These are phyloP conservation scores for Mycena maculata DNA, from an alignment of 768 basidiomycete species.

Conservation along the genomic window DNA sequence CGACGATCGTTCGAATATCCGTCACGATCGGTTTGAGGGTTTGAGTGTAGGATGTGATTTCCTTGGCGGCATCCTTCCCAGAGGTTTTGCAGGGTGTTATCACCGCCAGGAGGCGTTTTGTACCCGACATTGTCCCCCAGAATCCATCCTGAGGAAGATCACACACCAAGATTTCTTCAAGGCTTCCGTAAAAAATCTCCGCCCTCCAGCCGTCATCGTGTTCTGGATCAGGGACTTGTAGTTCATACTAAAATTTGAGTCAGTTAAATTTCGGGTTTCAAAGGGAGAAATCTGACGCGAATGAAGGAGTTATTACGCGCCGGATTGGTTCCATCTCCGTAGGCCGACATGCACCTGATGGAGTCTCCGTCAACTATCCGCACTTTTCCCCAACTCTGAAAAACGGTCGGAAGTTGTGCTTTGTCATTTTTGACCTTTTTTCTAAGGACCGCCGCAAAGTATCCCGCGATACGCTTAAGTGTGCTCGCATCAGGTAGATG, in stretches of 20 bases:
- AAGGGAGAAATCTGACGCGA: constrained; percentile 25
- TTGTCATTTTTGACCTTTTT: neutral
- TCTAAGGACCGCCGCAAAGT: constrained; percentile 22
- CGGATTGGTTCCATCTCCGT: constrained; percentile 36
- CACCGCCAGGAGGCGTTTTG: constrained; percentile 17
- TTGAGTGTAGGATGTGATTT: constrained; percentile 5
- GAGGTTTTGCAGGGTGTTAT: constrained; percentile 26
- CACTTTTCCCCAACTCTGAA: constrained; percentile 40
- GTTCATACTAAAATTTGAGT: constrained; percentile 18
- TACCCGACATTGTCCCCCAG: constrained; percentile 13
- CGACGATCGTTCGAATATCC: constrained; percentile 24
- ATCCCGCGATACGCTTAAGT: constrained; percentile 29
- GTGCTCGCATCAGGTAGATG: constrained; percentile 14
- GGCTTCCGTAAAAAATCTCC: constrained; percentile 26
- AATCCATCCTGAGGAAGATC: constrained; percentile 4
- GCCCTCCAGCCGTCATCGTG: neutral
- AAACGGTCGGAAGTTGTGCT: constrained; percentile 20
- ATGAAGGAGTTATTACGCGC: constrained; percentile 30
- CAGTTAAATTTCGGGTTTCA: neutral
- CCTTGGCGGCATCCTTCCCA: constrained; percentile 26
- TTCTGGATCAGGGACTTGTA: constrained; percentile 17
- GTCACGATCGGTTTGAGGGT: constrained; percentile 14
- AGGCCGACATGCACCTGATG: constrained; percentile 27
- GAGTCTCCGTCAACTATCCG: constrained; percentile 36
- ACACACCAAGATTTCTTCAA: constrained; percentile 30